Evolutionary conservation across 768 basidiomycete species (phyloP).

Genomic region (Calocybe indica): DNA sequence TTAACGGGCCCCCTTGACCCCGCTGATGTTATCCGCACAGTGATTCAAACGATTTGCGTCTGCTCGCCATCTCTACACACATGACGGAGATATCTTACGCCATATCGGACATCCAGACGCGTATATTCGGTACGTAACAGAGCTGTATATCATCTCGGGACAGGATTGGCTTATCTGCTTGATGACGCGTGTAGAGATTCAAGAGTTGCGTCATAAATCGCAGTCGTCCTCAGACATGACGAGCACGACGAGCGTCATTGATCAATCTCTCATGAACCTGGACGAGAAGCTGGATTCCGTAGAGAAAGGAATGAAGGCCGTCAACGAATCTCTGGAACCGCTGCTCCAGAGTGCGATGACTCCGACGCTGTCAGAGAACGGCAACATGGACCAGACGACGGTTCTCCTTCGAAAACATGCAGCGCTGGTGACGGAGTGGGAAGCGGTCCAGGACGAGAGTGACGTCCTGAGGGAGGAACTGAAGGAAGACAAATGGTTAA

Average conservation of each 20-base stretch:
- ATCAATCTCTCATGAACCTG: conserved; percentile 73
- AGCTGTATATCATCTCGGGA: background rate
- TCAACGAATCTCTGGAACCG: conserved; percentile 63
- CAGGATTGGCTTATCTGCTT: no score
- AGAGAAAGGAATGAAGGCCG: conserved; percentile 61
- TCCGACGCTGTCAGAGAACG: conserved; percentile 34
- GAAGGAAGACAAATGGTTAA: conserved; percentile 96
- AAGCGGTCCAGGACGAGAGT: conserved; percentile 71
- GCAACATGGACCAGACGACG: conserved; percentile 33
- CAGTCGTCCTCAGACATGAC: conserved; percentile 54
- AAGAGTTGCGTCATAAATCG: conserved; percentile 87
- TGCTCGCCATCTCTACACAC: conserved; percentile 76
- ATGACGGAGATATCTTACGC: conserved; percentile 85
- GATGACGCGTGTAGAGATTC: conserved; percentile 56
- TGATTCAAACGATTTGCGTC: conserved; percentile 56
- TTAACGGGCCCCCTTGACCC: background rate
- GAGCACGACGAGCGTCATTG: conserved; percentile 64
- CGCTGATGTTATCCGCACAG: conserved; percentile 2
- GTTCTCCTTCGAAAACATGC: conserved; percentile 70
- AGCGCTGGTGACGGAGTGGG: conserved; percentile 73
- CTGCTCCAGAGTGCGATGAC: conserved; percentile 43
- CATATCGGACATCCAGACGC: conserved; percentile 86
- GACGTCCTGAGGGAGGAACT: conserved; percentile 84
- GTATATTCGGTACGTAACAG: conserved; percentile 69
- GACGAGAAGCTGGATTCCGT: conserved; percentile 76